phyloP scores from a whole-genome alignment of 768 basidiomycete genomes.

The Phylloporus sp. region DNA sequence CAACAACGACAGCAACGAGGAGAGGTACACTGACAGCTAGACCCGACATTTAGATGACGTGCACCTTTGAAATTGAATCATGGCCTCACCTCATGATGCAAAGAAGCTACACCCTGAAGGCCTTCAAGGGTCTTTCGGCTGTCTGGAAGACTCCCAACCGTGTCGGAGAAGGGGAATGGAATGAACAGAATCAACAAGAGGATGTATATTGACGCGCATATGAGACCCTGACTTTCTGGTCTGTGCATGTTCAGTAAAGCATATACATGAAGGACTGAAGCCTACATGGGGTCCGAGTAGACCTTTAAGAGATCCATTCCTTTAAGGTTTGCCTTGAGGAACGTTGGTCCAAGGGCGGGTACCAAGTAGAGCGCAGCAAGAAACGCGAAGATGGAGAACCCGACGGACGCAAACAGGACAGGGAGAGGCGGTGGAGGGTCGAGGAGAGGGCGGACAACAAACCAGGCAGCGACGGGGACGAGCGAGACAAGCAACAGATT shows the following conservation, averaged over 20 bases:
- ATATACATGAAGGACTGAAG: conserved; percentile 1
- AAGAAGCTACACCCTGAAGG: conserved; percentile 43
- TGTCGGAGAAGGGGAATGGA: conserved; percentile 88
- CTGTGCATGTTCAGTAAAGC: conserved; percentile 38
- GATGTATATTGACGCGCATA: conserved; percentile 87
- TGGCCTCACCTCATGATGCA: conserved; percentile 69
- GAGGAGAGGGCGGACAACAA: conserved; percentile 66
- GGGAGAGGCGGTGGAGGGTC: conserved; percentile 68
- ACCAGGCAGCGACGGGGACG: conserved; percentile 68
- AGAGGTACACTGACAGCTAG: conserved; percentile 88
- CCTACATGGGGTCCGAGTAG: conserved; percentile 68
- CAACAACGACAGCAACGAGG: conserved; percentile 85
- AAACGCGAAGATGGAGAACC: conserved; percentile 83
- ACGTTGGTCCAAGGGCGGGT: conserved; percentile 77
- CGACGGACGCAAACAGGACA: conserved; percentile 72
- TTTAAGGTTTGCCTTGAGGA: conserved; percentile 76
- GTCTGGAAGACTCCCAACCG: conserved; percentile 47
- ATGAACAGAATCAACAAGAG: conserved; percentile 87
- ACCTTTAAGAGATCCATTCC: conserved; percentile 87
- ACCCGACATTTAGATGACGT: background rate
- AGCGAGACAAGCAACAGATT: conserved; percentile 52
- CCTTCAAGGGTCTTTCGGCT: conserved; percentile 45
- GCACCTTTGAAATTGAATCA: background rate
- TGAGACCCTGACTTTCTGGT: conserved; percentile 91
- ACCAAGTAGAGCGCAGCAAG: conserved; percentile 71